Conservation (phyloP, 768 basidiomycete genomes). For the Russula virescens region DNA sequence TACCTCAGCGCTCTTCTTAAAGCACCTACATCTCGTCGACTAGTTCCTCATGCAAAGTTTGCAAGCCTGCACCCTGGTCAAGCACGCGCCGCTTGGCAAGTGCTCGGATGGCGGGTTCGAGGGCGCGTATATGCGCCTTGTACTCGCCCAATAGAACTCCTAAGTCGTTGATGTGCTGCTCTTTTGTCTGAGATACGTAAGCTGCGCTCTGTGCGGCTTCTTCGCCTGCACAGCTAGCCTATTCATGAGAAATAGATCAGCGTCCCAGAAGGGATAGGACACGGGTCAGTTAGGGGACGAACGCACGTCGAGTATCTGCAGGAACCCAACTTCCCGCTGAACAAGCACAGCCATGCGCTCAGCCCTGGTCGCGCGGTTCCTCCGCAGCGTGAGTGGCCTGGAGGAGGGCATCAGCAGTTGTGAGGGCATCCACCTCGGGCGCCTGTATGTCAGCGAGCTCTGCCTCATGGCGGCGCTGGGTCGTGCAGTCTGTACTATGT, state of each 20-base stretch:
- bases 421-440: too few species aligned
- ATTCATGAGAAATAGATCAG: not conserved
- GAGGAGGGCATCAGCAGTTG: too few species aligned
- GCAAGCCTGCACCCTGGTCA: constrained; percentile 27
- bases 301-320: too few species aligned
- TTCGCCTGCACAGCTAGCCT: constrained; percentile 65
- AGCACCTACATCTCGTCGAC: constrained; percentile 31
- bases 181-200: constrained; percentile 35
- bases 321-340: too few species aligned
- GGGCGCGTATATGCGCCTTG: constrained; percentile 48
- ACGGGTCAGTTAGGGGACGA: too few species aligned
- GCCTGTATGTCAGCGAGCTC: too few species aligned
- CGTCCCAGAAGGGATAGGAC: not conserved
- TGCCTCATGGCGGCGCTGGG: too few species aligned
- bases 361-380: too few species aligned
- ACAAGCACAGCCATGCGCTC: too few species aligned
- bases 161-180: too few species aligned
- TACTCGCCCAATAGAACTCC: constrained; percentile 52
- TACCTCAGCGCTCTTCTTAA: constrained; percentile 40
- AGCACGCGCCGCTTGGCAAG: constrained; percentile 35
- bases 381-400: too few species aligned
- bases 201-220: constrained; percentile 35
- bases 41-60: constrained; percentile 39
- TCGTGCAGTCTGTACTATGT: too few species aligned
- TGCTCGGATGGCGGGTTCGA: constrained; percentile 43